These are phyloP conservation scores for Coniochaeta hoffmannii DNA, from an alignment of 2,329 filamentous ascomycete species.

Conservation along the genomic window DNA sequence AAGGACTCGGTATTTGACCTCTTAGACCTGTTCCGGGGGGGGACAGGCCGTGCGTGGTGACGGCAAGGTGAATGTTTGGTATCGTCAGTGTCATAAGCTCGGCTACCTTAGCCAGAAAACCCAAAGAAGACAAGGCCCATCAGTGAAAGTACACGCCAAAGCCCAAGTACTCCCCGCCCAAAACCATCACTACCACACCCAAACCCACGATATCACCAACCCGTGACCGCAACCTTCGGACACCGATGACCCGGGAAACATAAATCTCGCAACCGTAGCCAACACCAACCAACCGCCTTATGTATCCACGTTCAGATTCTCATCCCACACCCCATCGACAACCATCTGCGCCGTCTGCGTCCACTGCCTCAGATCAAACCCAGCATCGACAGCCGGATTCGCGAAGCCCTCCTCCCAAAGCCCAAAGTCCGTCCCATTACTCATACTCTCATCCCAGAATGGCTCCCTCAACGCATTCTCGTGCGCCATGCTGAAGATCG, in stretches of 20 bases:
- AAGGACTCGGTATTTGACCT: neutral
- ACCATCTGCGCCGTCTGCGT: constrained; percentile 13
- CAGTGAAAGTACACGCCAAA: too few species aligned
- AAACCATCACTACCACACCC: too few species aligned
- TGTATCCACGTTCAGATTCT: neutral
- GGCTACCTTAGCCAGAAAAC: too few species aligned
- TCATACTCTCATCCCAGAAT: constrained; percentile 19
- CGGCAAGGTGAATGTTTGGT: neutral
- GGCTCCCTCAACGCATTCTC: constrained; percentile 11
- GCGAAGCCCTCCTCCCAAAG: constrained; percentile 31
- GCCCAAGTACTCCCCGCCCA: too few species aligned
- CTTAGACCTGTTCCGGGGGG: neutral
- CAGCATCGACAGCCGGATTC: constrained; percentile 24
- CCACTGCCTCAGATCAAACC: constrained; percentile 24
- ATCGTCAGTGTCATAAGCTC: neutral
- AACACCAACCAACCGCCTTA: neutral
- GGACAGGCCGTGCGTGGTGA: neutral
- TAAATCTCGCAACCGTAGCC: neutral
- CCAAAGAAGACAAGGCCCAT: too few species aligned
- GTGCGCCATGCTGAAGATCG: constrained; percentile 11
- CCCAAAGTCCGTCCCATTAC: constrained; percentile 20
- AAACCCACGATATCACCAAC: too few species aligned
- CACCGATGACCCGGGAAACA: too few species aligned
- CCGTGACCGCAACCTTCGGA: too few species aligned
- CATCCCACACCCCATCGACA: constrained; percentile 3